Base-by-base conservation (phyloP, 2,329 filamentous ascomycete genomes). In the Neofusicoccum laricinum region DNA sequence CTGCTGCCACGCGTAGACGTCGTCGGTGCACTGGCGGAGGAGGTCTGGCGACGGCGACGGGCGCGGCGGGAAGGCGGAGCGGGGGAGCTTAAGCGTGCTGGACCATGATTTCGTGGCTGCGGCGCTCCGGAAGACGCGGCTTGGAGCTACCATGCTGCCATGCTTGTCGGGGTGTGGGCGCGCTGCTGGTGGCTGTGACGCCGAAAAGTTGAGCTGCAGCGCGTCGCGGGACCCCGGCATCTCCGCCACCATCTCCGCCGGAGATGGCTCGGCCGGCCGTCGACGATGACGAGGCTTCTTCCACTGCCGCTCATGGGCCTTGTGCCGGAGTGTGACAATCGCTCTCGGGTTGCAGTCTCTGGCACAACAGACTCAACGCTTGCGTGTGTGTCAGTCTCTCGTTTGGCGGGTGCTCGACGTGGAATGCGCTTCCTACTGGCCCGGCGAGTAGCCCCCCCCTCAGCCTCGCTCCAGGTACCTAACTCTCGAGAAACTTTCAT, bases 1-100 rank as follows among this genome's bases (percentile, higher is more conserved):
- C 57, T 83, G 82, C 81, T 99, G 95, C 93, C 93, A 97, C 72
- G 86, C 81, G 80, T 98, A 99, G 14, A 97, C 84, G 61, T 93
- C 89, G 80, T 97, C 91, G 77, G 92, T 89, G 78, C 90, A 95
- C 85, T 86, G 84, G 72, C 86, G 84, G 51, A 96, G 85, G 78
- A 95, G 88, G 67, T 71, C 70, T 32, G 73, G 65, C 34, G 65
- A 73, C 49, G 68, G 67, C 32, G 69, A 67, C 3, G 81, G 79
- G 30, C 81, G 79, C 3, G 81, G 76, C 34, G 81, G 81, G 65
- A 84, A 82, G 30, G 70, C 72, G n/a, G 81, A 82, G 71, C 77
- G 78, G 2, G 81, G 81, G 14, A 84, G 77, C 41, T 79, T 76
- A 59, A 84, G 77, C 15, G 81, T 82, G 45, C 76, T 71, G n/a